Evolutionary conservation across 1,284 basidiomycete species (phyloP).

Genomic region (Fomitiporia mediterranea): DNA sequence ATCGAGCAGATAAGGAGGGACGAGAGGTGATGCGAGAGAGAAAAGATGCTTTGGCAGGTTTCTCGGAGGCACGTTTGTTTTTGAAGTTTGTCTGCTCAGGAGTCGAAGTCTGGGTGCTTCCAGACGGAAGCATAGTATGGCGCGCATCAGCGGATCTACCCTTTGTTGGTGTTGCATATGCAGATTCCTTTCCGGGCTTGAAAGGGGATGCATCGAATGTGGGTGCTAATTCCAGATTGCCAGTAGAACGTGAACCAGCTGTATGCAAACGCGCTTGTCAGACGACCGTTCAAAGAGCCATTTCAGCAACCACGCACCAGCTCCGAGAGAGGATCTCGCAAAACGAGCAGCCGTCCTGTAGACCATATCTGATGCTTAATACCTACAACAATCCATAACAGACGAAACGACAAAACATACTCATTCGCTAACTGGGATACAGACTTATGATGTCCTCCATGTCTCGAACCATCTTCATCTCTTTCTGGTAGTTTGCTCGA

Average conservation of each 20-base stretch:
- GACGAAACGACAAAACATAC: too few relatives aligned
- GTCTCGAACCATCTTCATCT: background rate
- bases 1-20: conserved; percentile 16
- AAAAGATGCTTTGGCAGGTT: conserved; percentile 15
- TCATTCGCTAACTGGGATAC: conserved; percentile 18
- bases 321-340: conserved; percentile 5
- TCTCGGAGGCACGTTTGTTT: conserved; percentile 12
- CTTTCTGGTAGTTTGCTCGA: background rate
- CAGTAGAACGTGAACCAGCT: conserved; percentile 13
- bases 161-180: conserved; percentile 13
- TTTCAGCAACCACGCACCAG: conserved; percentile 8
- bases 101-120: conserved; percentile 10
- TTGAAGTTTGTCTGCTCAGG: background rate
- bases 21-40: conserved; percentile 18
- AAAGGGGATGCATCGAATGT: conserved; percentile 1
- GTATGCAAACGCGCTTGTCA: background rate
- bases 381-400: too few relatives aligned
- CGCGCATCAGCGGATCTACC: background rate
- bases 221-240: conserved; percentile 13
- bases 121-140: conserved; percentile 14
- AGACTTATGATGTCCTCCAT: conserved; percentile 15
- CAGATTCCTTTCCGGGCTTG: background rate
- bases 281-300: background rate
- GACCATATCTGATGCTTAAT: too few relatives aligned
- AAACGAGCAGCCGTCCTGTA: conserved; percentile 16